A percentile compares a stretch with the other conserved stretches of the same genome.
Conservation (phyloP, 2,329 filamentous ascomycete species). For the Venturia effusa region DNA sequence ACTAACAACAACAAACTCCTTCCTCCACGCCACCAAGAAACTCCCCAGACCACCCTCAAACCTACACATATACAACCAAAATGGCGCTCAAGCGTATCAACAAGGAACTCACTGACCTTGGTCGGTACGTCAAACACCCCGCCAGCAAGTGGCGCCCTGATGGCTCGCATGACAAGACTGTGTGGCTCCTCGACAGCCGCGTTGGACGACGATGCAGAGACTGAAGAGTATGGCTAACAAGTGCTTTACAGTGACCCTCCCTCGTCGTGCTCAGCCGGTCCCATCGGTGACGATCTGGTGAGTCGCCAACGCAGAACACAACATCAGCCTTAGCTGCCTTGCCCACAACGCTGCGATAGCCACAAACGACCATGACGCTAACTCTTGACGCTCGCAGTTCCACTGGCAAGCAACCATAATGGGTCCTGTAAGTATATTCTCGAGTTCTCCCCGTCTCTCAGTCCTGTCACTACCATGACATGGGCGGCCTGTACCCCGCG, state of each 20-base stretch:
- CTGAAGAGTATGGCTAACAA: slow-evolving; percentile 22
- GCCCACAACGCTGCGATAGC: neutral
- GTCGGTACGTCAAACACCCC: slow-evolving; percentile 48
- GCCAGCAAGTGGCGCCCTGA: slow-evolving; percentile 14
- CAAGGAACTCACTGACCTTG: slow-evolving; percentile 85
- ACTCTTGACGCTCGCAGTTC: slow-evolving; percentile 50
- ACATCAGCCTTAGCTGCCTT: neutral
- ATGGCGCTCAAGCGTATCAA: slow-evolving; percentile 94
- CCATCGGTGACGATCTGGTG: slow-evolving; percentile 96
- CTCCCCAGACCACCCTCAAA: neutral
- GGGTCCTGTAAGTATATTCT: slow-evolving; percentile 82
- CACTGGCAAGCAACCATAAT: slow-evolving; percentile 99
- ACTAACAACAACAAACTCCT: neutral
- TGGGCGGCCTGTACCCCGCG: neutral
- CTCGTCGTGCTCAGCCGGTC: slow-evolving; percentile 96
- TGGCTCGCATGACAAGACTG: slow-evolving; percentile 26
- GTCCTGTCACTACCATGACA: neutral
- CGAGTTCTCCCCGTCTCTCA: neutral
- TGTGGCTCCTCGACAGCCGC: neutral
- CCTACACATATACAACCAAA: slow-evolving; percentile 18
- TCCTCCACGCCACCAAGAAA: neutral
- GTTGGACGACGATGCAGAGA: neutral
- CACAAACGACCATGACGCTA: slow-evolving; percentile 1
- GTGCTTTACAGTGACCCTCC: slow-evolving; percentile 73
- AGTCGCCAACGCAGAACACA: slow-evolving; percentile 31